Percentiles rank a stretch among this genome's conserved stretches.
Conservation (phyloP, 2,329 filamentous ascomycete species). For the Thielaviopsis ethacetica region DNA sequence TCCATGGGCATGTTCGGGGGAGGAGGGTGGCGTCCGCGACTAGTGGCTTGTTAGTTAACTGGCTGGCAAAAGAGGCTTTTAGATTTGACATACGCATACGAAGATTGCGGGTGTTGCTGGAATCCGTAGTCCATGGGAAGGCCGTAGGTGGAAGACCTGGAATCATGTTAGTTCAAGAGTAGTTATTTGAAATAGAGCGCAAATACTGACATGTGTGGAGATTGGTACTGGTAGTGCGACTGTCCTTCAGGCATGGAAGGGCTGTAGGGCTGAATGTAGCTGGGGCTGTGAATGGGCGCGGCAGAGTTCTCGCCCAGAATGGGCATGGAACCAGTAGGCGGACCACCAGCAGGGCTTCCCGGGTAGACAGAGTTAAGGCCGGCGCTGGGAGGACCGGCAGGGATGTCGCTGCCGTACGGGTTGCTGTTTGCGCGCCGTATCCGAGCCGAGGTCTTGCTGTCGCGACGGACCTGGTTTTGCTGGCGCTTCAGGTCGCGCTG, state of each 20-base stretch:
- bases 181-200: conserved; percentile 11
- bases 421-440: conserved; percentile 33
- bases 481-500: conserved; percentile 47
- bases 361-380: conserved; percentile 8
- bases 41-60: conserved; percentile 16
- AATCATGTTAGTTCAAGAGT: conserved; percentile 7
- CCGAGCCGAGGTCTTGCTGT: conserved; percentile 36
- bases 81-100: conserved; percentile 26
- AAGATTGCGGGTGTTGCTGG: conserved; percentile 23
- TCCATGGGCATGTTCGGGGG: conserved; percentile 7
- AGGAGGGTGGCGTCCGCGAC: conserved; percentile 6
- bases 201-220: conserved; percentile 6
- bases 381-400: conserved; percentile 25
- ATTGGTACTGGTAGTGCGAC: conserved; percentile 10
- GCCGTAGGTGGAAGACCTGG: conserved; percentile 5
- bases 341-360: conserved; percentile 19
- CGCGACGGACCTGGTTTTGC: conserved; percentile 40
- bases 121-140: conserved; percentile 14
- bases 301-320: conserved; percentile 32
- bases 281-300: conserved; percentile 24
- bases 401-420: conserved; percentile 26
- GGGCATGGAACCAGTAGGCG: conserved; percentile 32
- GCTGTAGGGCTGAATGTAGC: conserved; percentile 35
- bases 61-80: conserved; percentile 24
- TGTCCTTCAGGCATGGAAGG: conserved; percentile 30